Base-by-base conservation (phyloP, 208 protist species). In the Crithidia mellificae region DNA sequence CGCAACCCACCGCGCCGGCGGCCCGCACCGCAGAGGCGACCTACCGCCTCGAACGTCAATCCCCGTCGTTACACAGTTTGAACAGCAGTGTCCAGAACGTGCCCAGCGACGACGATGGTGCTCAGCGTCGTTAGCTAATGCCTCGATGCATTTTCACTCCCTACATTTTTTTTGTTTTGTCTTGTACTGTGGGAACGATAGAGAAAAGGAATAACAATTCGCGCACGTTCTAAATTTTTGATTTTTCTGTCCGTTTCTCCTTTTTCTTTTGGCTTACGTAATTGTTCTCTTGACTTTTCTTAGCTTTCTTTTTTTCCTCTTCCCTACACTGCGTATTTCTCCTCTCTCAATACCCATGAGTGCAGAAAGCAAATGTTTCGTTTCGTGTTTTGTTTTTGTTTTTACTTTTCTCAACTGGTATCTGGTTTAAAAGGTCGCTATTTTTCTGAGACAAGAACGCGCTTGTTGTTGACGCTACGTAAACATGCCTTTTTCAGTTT, bases 61-160 rank as follows among this genome's bases (percentile, higher is more conserved):
- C 58, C 24, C 55, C 75, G 19, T 66, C 64, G 20, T 50, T 74
- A 47, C 54, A 50, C 54, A 78, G 64, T 36, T 57, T 74, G 44
- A 70, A 63, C 55, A 80, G 61, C 56, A 80, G 38, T 32, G 62
- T 49, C 55, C 63, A 66, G 44, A 47, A 68, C 36, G n/a, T 59
- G 19, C 49, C 43, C 12, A 64, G 43, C 44, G 70, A 66, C 32
- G 55, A 69, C 0, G 44, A 64, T 41, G 56, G 6, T 6, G 43
- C 17, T n/a, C 46, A 41, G 17, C 25, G 47, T 4, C 59, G 59
- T 29, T 63, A 50, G 62, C 50, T 29, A 19, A n/a, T 63, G 20
- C n/a, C n/a, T 5, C 32, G n/a, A 25, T 36, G 20, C 14, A 53
- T 49, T 24, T 24, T n/a, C 15, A 36, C n/a, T n/a, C n/a, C n/a